Percentiles rank a stretch among this genome's conserved stretches.
Conservation (phyloP, 192 early-diverging fungal species). For the Powellomyces hirtus region DNA sequence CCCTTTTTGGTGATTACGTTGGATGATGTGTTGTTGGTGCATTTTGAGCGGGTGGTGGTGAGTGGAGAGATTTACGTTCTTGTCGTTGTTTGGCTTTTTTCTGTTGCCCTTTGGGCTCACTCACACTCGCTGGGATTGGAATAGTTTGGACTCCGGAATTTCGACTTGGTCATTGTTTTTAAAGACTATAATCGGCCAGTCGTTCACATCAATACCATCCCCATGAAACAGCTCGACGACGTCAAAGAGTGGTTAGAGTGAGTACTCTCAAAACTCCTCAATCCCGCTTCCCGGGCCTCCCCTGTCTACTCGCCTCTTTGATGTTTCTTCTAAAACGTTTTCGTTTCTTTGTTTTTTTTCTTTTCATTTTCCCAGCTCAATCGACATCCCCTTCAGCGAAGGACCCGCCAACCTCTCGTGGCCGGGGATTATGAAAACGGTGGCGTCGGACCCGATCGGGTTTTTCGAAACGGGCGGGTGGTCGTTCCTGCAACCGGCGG, state of each 20-base stretch:
- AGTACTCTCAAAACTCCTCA: no score
- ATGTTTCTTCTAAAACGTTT: no score
- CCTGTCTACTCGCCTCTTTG: no score
- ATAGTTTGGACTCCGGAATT: slow-evolving; percentile 95
- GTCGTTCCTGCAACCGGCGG: slow-evolving; percentile 77
- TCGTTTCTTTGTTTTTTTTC: background rate
- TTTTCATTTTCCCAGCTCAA: slow-evolving; percentile 28
- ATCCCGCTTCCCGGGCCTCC: no score
- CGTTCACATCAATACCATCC: slow-evolving; percentile 96
- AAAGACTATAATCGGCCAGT: slow-evolving; percentile 86
- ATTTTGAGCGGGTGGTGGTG: slow-evolving; percentile 90
- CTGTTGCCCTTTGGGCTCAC: background rate
- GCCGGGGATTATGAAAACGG: slow-evolving; percentile 97
- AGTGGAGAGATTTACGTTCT: slow-evolving; percentile 5
- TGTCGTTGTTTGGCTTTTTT: background rate
- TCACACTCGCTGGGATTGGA: no score
- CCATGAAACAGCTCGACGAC: slow-evolving; percentile 85
- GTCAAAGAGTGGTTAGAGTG: slow-evolving; percentile 92
- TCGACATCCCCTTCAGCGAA: slow-evolving; percentile 90
- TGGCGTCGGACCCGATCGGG: slow-evolving; percentile 85
- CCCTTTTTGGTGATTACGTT: slow-evolving; percentile 90
- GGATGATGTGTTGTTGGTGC: slow-evolving; percentile 89
- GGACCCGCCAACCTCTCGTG: slow-evolving; percentile 94
- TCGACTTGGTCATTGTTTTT: slow-evolving; percentile 98
- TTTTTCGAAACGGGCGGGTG: slow-evolving; percentile 93